Base-by-base conservation (phyloP, 2,329 filamentous ascomycete genomes). In the Paraphaeosphaeria sporulosa region DNA sequence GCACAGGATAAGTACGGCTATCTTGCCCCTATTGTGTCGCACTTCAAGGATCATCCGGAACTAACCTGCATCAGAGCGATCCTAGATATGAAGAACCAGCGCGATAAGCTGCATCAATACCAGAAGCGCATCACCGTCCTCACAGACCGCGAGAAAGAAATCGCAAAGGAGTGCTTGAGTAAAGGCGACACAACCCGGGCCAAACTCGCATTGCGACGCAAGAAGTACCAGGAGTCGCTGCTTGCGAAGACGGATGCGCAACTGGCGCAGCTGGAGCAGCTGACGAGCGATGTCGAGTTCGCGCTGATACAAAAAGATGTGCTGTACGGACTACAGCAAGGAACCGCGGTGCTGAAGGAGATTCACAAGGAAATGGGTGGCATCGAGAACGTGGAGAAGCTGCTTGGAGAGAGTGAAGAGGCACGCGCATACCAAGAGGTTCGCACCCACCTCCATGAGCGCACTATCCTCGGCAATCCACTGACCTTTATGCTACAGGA, bases 351-450 rank as follows among this genome's bases (percentile, higher is more conserved):
- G 38, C 83, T 99, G 61, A 89, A 92, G 75, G 91, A 95, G 77
- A 98, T 99, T 60, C 91, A 98, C 76, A 87, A 87, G 71, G 94
- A 99, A 82, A 98, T 99, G 92, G 94, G 94, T 59, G 94, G 95
- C 2, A 83, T 99, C 63, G 94, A 97, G 70, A 89, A 91, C 64
- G 93, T 98, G 53, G 95, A 98, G 85, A 94, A 95, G 84, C 83
- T 99, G 70, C 91, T 98, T 89, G 93, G 91, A 25, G 94, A 98
- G 78, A 93, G 88, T 47, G 92, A 92, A 38, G 95, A 98, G 70
- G 94, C 93, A 8, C 87, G 92, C 70, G 92, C 92, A 32, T 98
- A 98, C 80, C 94, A 98, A 77, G 86, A 91, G 84, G 93, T 94
- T 70, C 60, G 84, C 76, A 32, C 34, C 10, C 13, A 10, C 59